phyloP scores from a whole-genome alignment of 1,139 yeast genomes.

The Candida tetrigidarum region DNA sequence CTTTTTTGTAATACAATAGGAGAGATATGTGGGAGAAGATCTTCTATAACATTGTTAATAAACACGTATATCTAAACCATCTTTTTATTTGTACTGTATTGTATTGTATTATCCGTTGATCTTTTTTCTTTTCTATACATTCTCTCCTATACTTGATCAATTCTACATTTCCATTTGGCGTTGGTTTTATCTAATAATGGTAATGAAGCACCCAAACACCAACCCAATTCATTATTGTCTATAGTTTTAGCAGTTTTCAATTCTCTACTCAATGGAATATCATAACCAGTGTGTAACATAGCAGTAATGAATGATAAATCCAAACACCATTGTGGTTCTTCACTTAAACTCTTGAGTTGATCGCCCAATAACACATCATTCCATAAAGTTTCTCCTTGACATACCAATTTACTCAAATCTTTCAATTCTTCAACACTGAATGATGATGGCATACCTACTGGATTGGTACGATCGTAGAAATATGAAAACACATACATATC shows the following conservation, averaged over 20 bases:
- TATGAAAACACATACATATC: conserved; percentile 91
- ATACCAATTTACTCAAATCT: conserved; percentile 81
- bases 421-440: conserved; percentile 84
- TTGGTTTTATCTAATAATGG: conserved; percentile 72
- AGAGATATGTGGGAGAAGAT: no score
- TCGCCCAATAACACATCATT: conserved; percentile 62
- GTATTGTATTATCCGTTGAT: not conserved
- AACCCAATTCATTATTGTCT: conserved; percentile 87
- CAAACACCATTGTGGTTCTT: conserved; percentile 93
- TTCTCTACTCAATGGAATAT: conserved; percentile 88
- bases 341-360: conserved; percentile 64
- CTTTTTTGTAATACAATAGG: no score
- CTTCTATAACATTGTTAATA: not conserved
- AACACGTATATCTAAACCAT: no score
- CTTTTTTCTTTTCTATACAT: not conserved
- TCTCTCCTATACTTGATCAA: conserved; percentile 21
- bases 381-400: conserved; percentile 83
- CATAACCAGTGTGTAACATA: conserved; percentile 92
- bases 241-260: conserved; percentile 90
- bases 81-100: no score
- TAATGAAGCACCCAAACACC: conserved; percentile 98
- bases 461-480: conserved; percentile 92
- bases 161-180: conserved; percentile 75
- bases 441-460: conserved; percentile 91
- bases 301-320: conserved; percentile 91